phyloP scores from a whole-genome alignment of 768 basidiomycete species.

The Leccinellum rugosiceps region DNA sequence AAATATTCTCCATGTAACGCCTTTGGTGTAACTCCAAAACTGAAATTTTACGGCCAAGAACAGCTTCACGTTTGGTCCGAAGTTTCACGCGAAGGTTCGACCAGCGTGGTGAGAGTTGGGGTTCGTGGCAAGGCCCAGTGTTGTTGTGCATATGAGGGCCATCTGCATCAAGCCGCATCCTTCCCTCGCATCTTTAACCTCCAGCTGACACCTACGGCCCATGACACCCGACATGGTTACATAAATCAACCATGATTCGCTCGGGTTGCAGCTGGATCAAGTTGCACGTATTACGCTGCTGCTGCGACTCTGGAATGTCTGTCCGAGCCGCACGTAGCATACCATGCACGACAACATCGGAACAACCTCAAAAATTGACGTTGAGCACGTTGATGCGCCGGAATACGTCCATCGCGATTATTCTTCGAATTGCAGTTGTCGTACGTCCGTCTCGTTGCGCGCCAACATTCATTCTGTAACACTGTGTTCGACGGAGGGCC shows the following conservation, averaged over 20 bases:
- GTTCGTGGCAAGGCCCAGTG: too few relatives aligned
- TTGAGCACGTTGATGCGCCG: neutral
- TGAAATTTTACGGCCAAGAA: neutral
- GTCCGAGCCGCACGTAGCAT: too few relatives aligned
- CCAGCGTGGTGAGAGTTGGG: too few relatives aligned
- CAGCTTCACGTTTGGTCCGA: too few relatives aligned
- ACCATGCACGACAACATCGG: neutral
- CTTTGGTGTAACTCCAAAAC: neutral
- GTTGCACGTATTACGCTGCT: neutral
- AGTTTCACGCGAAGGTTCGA: neutral
- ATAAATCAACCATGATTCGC: neutral
- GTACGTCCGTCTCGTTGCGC: slow-evolving; percentile 30
- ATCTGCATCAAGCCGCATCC: too few relatives aligned
- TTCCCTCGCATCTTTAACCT: neutral
- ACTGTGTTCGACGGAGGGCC: too few relatives aligned
- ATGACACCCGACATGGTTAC: neutral
- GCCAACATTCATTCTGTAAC: slow-evolving; percentile 7
- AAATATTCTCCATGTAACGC: neutral
- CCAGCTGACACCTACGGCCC: neutral
- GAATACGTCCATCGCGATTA: neutral
- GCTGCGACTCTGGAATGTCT: neutral
- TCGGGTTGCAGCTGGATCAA: neutral
- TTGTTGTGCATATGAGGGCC: neutral
- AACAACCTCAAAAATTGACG: neutral
- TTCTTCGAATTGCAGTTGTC: neutral